Evolutionary conservation across 805 yeast genomes (phyloP).

Genomic region (Kodamaea restingae): DNA sequence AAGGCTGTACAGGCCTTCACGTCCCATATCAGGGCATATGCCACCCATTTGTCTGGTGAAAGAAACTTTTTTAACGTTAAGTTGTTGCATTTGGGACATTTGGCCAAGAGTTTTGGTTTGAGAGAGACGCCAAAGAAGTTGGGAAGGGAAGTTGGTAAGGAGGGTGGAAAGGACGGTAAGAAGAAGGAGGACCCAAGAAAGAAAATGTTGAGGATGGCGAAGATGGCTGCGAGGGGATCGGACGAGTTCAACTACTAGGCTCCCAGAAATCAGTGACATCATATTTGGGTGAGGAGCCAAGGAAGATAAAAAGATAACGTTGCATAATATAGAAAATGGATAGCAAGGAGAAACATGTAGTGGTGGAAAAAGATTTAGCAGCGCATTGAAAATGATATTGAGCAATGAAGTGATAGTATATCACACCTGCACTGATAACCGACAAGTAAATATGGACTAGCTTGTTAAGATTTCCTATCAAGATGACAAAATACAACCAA

Average conservation of each 20-base stretch:
- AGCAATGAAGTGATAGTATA: no score
- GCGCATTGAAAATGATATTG: no score
- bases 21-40: slow-evolving; percentile 90
- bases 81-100: slow-evolving; percentile 85
- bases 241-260: slow-evolving; percentile 69
- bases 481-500: no score
- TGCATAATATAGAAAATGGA: slow-evolving; percentile 1
- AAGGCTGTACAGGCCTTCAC: slow-evolving; percentile 78
- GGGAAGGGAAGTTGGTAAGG: slow-evolving; percentile 39
- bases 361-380: no score
- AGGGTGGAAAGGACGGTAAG: slow-evolving; percentile 13
- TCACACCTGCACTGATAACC: no score
- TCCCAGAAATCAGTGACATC: not conserved
- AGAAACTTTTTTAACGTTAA: slow-evolving; percentile 78
- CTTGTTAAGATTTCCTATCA: no score
- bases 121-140: slow-evolving; percentile 90
- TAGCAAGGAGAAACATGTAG: no score
- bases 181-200: slow-evolving; percentile 64
- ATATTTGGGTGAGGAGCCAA: not conserved
- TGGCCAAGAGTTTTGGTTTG: slow-evolving; percentile 91
- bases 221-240: slow-evolving; percentile 57
- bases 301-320: not conserved
- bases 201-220: slow-evolving; percentile 74
- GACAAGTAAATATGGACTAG: no score
- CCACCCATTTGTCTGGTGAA: slow-evolving; percentile 86